Percentiles rank a stretch among this genome's conserved stretches.
Conservation (phyloP, 225 moss, liverwort and hornwort genomes). For the Physcomitrium patens region DNA sequence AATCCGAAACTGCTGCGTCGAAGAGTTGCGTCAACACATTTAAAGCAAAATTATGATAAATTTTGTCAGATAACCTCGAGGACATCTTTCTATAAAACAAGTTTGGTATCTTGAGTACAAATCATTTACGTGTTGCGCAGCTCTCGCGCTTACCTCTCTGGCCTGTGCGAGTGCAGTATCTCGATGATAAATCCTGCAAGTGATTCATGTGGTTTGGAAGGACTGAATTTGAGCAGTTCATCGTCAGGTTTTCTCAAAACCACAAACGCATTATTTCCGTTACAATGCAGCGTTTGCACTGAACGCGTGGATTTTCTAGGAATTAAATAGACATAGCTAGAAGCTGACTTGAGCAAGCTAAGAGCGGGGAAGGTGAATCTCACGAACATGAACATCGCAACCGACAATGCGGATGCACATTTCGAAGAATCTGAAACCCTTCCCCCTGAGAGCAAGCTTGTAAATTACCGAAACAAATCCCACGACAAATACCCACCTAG, state of each 20-base stretch:
- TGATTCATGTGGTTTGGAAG: slow-evolving; percentile 17
- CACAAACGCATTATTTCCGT: slow-evolving; percentile 25
- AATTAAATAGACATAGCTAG: too few species aligned
- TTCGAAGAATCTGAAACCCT: slow-evolving; percentile 74
- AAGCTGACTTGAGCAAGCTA: slow-evolving; percentile 65
- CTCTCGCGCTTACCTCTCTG: slow-evolving; percentile 7
- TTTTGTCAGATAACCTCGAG: background rate
- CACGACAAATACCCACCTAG: background rate
- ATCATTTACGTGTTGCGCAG: background rate
- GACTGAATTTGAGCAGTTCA: slow-evolving; percentile 22
- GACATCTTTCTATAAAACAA: slow-evolving; percentile 6
- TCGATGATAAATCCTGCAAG: background rate
- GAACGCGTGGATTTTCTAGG: slow-evolving; percentile 9
- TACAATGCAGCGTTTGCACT: slow-evolving; percentile 31
- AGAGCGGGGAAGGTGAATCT: slow-evolving; percentile 92
- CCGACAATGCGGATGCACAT: slow-evolving; percentile 84
- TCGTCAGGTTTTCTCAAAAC: background rate
- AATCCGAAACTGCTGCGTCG: too few species aligned
- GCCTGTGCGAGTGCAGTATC: slow-evolving; percentile 13
- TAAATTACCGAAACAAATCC: background rate
- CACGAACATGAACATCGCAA: slow-evolving; percentile 84
- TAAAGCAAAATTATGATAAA: background rate
- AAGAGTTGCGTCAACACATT: too few species aligned
- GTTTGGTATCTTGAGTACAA: slow-evolving; percentile 28
- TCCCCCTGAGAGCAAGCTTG: background rate